Conservation (phyloP, 1,284 basidiomycete species). For the Puccinia novopanici region DNA sequence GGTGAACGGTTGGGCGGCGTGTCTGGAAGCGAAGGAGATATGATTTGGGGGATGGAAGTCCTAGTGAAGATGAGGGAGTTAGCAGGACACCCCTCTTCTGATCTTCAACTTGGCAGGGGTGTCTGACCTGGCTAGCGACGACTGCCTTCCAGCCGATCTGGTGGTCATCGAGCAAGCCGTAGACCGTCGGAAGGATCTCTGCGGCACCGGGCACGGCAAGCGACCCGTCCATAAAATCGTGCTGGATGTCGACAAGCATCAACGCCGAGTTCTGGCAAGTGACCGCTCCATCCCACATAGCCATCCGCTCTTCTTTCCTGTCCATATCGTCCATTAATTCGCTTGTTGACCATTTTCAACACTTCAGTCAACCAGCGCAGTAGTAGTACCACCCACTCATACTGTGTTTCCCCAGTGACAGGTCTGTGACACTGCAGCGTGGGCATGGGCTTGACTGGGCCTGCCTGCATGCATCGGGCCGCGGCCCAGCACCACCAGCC, state of each 20-base stretch:
- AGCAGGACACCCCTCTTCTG: too few relatives aligned
- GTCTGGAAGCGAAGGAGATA: conserved; percentile 68
- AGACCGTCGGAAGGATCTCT: conserved; percentile 63
- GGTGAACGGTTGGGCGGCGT: conserved; percentile 60
- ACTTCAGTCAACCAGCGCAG: too few relatives aligned
- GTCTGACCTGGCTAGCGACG: conserved; percentile 62
- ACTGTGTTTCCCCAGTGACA: too few relatives aligned
- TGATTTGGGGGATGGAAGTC: conserved; percentile 66
- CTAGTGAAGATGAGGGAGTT: conserved; percentile 52
- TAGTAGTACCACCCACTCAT: too few relatives aligned
- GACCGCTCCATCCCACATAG: background rate
- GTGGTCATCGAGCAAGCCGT: conserved; percentile 62
- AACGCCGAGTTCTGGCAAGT: conserved; percentile 60
- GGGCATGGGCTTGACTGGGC: too few relatives aligned
- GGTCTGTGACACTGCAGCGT: too few relatives aligned
- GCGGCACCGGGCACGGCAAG: conserved; percentile 65
- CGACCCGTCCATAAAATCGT: conserved; percentile 68
- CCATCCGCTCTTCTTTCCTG: too few relatives aligned
- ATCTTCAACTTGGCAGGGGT: background rate
- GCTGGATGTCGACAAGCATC: conserved; percentile 67
- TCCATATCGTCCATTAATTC: background rate
- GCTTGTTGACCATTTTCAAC: background rate
- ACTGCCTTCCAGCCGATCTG: conserved; percentile 63
- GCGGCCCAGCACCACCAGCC: too few relatives aligned
- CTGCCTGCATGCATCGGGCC: too few relatives aligned